Evolutionary conservation across 495 filamentous ascomycete species (phyloP).

Genomic region (Talaromyces borbonicus): DNA sequence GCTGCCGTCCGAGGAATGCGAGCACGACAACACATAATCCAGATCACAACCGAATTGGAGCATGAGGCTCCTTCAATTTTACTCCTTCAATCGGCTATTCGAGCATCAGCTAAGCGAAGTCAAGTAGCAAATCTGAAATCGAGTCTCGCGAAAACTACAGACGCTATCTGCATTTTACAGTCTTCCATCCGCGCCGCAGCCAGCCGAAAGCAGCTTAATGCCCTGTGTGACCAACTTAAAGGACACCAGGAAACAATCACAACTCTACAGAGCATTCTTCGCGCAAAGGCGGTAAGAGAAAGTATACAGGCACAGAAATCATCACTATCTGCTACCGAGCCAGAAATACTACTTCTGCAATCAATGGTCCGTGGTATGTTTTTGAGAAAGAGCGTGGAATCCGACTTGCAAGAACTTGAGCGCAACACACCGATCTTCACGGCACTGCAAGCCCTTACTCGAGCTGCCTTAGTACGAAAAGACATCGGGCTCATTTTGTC

Average conservation of each 20-base stretch:
- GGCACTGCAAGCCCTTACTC: conserved; percentile 58
- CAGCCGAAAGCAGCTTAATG: conserved; percentile 16
- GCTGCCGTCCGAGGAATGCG: conserved; percentile 52
- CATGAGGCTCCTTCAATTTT: conserved; percentile 26
- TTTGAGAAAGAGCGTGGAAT: conserved; percentile 29
- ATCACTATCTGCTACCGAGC: conserved; percentile 25
- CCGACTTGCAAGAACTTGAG: conserved; percentile 48
- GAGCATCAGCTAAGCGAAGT: conserved; percentile 29
- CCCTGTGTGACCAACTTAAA: conserved; percentile 18
- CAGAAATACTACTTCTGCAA: conserved; percentile 35
- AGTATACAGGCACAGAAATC: conserved; percentile 23
- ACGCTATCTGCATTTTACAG: conserved; percentile 27
- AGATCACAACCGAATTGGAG: conserved; percentile 22
- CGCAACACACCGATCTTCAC: conserved; percentile 47
- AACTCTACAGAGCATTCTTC: conserved; percentile 24
- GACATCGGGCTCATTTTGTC: conserved; percentile 61
- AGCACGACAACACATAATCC: conserved; percentile 29
- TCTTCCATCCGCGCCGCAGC: conserved; percentile 31
- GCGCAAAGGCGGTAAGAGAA: conserved; percentile 25
- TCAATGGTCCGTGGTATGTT: conserved; percentile 35
- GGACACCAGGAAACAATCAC: conserved; percentile 21
- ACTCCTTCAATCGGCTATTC: conserved; percentile 34
- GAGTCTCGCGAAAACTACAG: conserved; percentile 22
- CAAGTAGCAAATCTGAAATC: conserved; percentile 18
- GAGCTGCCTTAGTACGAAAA: conserved; percentile 66